phyloP scores from a whole-genome alignment of 257 asterid genomes.

The Dorcoceras hygrometricum region DNA sequence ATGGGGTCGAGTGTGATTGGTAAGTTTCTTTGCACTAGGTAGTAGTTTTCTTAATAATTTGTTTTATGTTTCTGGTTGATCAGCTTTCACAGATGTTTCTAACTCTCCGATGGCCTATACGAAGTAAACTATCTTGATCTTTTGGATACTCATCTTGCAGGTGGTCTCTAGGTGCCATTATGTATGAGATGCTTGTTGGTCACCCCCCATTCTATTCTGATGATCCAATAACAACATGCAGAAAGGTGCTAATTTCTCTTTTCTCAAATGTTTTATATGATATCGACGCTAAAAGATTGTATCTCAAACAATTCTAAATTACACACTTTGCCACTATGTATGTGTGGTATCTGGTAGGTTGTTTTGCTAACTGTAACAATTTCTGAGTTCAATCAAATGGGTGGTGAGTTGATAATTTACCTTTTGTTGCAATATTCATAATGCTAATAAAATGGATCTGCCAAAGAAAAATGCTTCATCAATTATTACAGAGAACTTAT shows the following conservation, averaged over 20 bases:
- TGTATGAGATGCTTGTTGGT: conserved; percentile 95
- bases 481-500: not conserved
- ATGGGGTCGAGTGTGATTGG: conserved; percentile 92
- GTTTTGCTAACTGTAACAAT: not conserved
- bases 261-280: conserved; percentile 5
- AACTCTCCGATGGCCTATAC: not conserved
- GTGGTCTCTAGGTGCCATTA: conserved; percentile 94
- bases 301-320: not conserved
- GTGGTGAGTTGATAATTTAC: not conserved
- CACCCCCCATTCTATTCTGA: conserved; percentile 89
- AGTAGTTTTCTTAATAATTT: not conserved
- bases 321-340: not conserved
- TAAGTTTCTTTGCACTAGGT: conserved; percentile 34
- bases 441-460: not conserved
- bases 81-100: not conserved
- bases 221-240: conserved; percentile 79
- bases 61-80: not conserved
- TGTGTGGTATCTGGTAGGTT: not conserved
- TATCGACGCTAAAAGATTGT: not conserved
- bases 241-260: conserved; percentile 49
- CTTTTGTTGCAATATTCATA: not conserved
- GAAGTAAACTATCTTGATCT: not conserved
- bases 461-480: not conserved
- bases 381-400: not conserved
- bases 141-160: conserved; percentile 36